phyloP scores from a whole-genome alignment of 257 asterid genomes.

The Fraxinus anomala region DNA sequence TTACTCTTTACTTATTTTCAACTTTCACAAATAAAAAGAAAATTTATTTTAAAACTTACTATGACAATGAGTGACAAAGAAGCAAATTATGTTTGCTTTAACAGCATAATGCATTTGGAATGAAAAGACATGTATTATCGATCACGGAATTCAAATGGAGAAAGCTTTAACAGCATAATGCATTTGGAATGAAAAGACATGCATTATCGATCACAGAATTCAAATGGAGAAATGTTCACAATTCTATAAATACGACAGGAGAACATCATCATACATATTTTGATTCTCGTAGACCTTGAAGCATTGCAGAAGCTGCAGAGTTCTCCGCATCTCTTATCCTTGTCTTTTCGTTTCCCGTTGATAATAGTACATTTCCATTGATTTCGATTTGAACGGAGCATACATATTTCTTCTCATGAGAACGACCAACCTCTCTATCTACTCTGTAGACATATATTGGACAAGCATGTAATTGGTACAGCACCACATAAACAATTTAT shows the following conservation, averaged over 20 bases:
- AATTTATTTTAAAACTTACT: too few species aligned
- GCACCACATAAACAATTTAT: background rate
- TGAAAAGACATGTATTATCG: too few species aligned
- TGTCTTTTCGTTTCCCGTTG: slow-evolving; percentile 51
- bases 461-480: background rate
- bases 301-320: slow-evolving; percentile 80
- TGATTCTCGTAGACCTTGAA: slow-evolving; percentile 42
- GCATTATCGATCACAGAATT: background rate
- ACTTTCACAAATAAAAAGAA: too few species aligned
- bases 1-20: too few species aligned
- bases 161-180: background rate
- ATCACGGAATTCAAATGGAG: too few species aligned
- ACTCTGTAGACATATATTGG: slow-evolving; percentile 43
- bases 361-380: slow-evolving; percentile 27
- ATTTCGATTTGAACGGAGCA: slow-evolving; percentile 66
- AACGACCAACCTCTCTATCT: slow-evolving; percentile 50
- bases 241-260: background rate
- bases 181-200: background rate
- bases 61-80: too few species aligned
- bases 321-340: slow-evolving; percentile 69
- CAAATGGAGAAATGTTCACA: background rate
- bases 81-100: too few species aligned
- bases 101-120: too few species aligned
- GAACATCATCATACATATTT: slow-evolving; percentile 32
- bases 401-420: slow-evolving; percentile 56